Conservation (phyloP, 2,329 filamentous ascomycete species). For the Fusarium heterosporum region DNA sequence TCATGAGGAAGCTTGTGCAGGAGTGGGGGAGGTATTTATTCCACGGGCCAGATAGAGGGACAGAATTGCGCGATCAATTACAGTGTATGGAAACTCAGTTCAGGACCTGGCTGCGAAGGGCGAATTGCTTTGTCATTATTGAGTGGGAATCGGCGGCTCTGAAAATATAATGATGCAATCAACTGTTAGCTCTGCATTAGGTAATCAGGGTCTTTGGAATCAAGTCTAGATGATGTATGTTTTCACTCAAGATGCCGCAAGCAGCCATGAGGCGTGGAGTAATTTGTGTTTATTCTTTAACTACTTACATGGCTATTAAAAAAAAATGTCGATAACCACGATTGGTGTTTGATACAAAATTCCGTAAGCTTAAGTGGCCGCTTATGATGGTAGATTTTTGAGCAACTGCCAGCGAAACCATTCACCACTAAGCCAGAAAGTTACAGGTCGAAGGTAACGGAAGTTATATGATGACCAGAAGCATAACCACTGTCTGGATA, state of each 20-base stretch:
- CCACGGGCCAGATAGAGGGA: constrained; percentile 11
- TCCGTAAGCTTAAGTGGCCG: constrained; percentile 4
- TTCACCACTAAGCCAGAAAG: constrained; percentile 1
- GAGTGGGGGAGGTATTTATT: constrained; percentile 39
- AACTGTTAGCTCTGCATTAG: constrained; percentile 6
- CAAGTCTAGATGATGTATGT: constrained; percentile 1
- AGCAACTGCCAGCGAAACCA: not conserved
- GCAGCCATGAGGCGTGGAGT: not conserved
- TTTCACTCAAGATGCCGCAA: not conserved
- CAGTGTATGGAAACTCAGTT: not conserved
- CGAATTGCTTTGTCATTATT: constrained; percentile 41
- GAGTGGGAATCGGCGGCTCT: constrained; percentile 22
- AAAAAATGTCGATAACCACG: not conserved
- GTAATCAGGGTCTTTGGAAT: constrained; percentile 31
- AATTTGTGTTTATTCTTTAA: not conserved
- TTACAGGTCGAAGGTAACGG: not conserved
- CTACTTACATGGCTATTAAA: not conserved
- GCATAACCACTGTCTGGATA: not conserved
- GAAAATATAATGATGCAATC: constrained; percentile 45
- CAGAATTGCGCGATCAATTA: constrained; percentile 20
- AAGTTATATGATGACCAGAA: not conserved
- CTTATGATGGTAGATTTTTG: not conserved
- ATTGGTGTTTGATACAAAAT: constrained; percentile 8
- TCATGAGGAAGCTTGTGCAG: constrained; percentile 58
- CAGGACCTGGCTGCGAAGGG: not conserved